Evolutionary conservation across 371 early-diverging fungal genomes (phyloP).

Genomic region (Apophysomyces ossiformis): DNA sequence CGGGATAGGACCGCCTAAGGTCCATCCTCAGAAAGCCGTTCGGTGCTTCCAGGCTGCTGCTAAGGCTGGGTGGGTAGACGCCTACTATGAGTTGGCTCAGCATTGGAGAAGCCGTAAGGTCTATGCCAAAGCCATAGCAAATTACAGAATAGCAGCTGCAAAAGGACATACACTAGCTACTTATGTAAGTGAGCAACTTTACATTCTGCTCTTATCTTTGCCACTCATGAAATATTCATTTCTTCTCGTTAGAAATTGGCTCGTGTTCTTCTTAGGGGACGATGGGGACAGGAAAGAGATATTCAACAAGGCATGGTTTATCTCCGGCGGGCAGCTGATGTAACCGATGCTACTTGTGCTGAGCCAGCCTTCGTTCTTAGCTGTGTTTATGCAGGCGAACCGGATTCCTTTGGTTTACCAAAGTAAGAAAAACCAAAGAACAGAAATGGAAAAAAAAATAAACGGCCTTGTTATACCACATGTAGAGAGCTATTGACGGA

Average conservation of each 20-base stretch:
- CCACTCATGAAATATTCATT: not conserved
- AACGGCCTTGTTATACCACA: not conserved
- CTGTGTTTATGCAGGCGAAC: constrained; percentile 33
- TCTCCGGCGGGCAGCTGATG: constrained; percentile 29
- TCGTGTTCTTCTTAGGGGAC: constrained; percentile 23
- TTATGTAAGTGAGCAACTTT: constrained; percentile 19
- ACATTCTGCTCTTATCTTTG: not conserved
- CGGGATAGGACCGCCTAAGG: not conserved
- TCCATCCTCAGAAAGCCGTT: constrained; percentile 23
- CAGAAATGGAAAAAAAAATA: not conserved
- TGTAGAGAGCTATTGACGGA: constrained; percentile 17
- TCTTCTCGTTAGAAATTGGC: constrained; percentile 26
- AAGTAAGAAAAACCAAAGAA: not conserved
- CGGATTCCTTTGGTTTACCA: constrained; percentile 19
- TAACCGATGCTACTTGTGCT: constrained; percentile 26
- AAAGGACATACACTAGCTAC: constrained; percentile 46
- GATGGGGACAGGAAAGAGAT: constrained; percentile 22
- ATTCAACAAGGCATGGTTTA: constrained; percentile 22
- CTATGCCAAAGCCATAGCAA: constrained; percentile 67
- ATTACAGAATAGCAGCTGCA: constrained; percentile 77
- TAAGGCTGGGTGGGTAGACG: constrained; percentile 19
- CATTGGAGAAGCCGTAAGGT: constrained; percentile 63
- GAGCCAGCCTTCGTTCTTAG: constrained; percentile 43
- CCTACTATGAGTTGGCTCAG: constrained; percentile 26
- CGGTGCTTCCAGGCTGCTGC: constrained; percentile 30